phyloP scores from a whole-genome alignment of 306 rosid genomes.

The Erythrophleum fordii region DNA sequence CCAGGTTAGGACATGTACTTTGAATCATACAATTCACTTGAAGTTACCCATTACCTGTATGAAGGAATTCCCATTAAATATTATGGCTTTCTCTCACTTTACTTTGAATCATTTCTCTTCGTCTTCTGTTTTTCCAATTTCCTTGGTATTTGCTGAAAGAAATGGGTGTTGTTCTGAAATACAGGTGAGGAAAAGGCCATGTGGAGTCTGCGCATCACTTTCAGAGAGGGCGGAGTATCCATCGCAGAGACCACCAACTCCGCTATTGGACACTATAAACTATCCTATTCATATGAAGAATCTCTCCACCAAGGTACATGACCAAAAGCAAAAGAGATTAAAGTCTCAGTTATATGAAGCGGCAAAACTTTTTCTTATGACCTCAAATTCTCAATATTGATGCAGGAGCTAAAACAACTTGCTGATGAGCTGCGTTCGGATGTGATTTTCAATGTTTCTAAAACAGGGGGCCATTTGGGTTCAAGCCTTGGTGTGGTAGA shows the following conservation, averaged over 20 bases:
- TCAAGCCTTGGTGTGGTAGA: constrained; percentile 96
- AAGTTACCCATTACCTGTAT: constrained; percentile 4
- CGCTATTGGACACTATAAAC: constrained; percentile 82
- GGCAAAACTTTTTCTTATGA: background rate
- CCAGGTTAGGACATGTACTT: constrained; percentile 50
- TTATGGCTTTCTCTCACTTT: background rate
- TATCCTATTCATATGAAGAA: constrained; percentile 96
- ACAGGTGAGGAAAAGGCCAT: constrained; percentile 59
- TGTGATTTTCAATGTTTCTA: constrained; percentile 91
- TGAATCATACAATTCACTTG: background rate
- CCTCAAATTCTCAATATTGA: constrained; percentile 16
- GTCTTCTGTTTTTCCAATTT: background rate
- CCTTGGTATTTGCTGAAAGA: constrained; percentile 30
- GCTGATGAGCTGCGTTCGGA: constrained; percentile 90
- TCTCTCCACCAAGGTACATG: constrained; percentile 74
- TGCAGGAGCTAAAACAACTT: constrained; percentile 86
- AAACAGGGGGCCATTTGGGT: constrained; percentile 94
- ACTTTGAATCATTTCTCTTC: constrained; percentile 3
- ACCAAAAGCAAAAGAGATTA: background rate
- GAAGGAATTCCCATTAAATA: constrained; percentile 34
- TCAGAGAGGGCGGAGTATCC: constrained; percentile 74
- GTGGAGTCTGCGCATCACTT: constrained; percentile 67
- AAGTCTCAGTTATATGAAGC: constrained; percentile 8
- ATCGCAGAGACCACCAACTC: constrained; percentile 86
- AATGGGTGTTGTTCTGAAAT: constrained; percentile 38